Conservation (phyloP, 2,329 filamentous ascomycete species). For the Fusarium denticulatum region DNA sequence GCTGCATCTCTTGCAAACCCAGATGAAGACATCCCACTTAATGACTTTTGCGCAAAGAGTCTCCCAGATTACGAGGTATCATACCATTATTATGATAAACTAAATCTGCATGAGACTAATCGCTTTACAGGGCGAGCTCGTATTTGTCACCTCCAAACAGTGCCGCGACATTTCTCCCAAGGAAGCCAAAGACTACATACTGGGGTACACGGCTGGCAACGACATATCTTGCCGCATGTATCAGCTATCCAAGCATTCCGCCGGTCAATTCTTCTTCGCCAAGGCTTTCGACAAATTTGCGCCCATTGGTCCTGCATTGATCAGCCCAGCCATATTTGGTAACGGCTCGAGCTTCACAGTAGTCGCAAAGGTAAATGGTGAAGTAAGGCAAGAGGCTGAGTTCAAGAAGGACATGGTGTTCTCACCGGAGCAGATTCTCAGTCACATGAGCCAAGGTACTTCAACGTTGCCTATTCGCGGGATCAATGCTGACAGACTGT, state of each 20-base stretch:
- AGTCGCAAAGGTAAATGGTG: background rate
- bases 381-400: background rate
- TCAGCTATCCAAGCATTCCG: background rate
- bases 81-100: no score
- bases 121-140: background rate
- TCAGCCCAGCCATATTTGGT: background rate
- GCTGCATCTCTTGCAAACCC: background rate
- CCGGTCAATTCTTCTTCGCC: background rate
- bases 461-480: accelerated
- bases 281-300: background rate
- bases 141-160: background rate
- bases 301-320: background rate
- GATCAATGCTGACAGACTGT: background rate
- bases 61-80: background rate
- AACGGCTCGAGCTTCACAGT: background rate
- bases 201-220: background rate
- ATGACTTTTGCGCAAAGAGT: background rate
- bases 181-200: background rate
- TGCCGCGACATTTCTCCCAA: background rate
- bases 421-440: background rate
- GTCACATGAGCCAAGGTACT: background rate
- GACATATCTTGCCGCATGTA: background rate
- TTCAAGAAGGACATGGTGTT: background rate
- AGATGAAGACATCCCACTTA: background rate
- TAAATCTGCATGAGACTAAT: no score